phyloP scores from a whole-genome alignment of 768 basidiomycete species.

The Lactarius pseudohatsudake region DNA sequence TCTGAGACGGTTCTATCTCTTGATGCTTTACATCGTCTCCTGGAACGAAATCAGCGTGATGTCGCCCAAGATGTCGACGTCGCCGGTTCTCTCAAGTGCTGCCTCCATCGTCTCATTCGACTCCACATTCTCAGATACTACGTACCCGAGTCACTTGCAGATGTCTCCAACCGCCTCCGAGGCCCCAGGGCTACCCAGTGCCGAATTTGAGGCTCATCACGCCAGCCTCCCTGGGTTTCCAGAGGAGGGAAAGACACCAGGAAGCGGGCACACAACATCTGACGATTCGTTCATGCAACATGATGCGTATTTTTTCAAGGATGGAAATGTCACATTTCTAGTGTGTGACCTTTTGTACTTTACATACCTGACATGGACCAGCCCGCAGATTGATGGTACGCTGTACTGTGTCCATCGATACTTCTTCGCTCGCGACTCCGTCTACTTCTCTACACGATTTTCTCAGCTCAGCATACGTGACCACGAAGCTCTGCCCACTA shows the following conservation, averaged over 20 bases:
- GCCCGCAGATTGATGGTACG: slow-evolving; percentile 19
- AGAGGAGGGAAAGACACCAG: neutral
- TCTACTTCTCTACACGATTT: slow-evolving; percentile 23
- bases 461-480: slow-evolving; percentile 10
- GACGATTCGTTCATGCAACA: slow-evolving; percentile 14
- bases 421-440: slow-evolving; percentile 27
- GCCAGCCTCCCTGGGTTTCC: neutral
- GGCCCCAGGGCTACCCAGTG: neutral
- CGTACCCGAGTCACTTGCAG: neutral
- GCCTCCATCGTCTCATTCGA: slow-evolving; percentile 16
- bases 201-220: neutral
- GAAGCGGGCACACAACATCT: neutral
- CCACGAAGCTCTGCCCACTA: slow-evolving; percentile 15
- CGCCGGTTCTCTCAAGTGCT: neutral
- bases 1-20: neutral
- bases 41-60: neutral
- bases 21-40: slow-evolving; percentile 5
- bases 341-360: neutral
- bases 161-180: slow-evolving; percentile 1
- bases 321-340: slow-evolving; percentile 26
- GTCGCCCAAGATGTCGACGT: no score
- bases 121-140: slow-evolving; percentile 1
- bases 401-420: slow-evolving; percentile 26
- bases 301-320: slow-evolving; percentile 21
- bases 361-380: neutral